These are phyloP conservation scores for Rasamsonia emersonii DNA, from an alignment of 2,329 filamentous ascomycete species.

Conservation along the genomic window DNA sequence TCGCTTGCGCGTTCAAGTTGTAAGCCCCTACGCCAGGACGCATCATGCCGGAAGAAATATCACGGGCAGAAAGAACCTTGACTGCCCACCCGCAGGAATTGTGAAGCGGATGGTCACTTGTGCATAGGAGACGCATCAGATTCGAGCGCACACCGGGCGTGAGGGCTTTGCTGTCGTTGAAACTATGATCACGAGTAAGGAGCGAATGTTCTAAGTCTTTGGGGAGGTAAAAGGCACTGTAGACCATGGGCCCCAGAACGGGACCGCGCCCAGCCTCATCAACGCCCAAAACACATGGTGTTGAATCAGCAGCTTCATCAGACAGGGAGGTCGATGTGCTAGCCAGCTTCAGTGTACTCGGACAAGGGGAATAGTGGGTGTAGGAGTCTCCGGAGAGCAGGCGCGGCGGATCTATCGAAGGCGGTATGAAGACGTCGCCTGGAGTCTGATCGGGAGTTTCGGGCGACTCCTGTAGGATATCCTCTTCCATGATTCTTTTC, in stretches of 20 bases:
- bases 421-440: slow-evolving; percentile 50
- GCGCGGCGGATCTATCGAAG: slow-evolving; percentile 52
- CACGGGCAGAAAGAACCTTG: slow-evolving; percentile 68
- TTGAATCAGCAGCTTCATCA: slow-evolving; percentile 30
- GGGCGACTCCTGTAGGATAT: slow-evolving; percentile 26
- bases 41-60: slow-evolving; percentile 74
- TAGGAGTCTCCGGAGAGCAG: slow-evolving; percentile 61
- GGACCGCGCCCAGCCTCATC: slow-evolving; percentile 92
- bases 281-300: slow-evolving; percentile 71
- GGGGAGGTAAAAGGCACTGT: slow-evolving; percentile 62
- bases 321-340: slow-evolving; percentile 39
- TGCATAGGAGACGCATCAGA: slow-evolving; percentile 66
- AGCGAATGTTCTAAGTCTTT: slow-evolving; percentile 60
- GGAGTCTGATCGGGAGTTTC: background rate
- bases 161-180: slow-evolving; percentile 92
- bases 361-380: slow-evolving; percentile 62
- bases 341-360: slow-evolving; percentile 30
- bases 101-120: slow-evolving; percentile 48
- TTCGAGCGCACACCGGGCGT: slow-evolving; percentile 67
- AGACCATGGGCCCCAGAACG: slow-evolving; percentile 72
- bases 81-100: slow-evolving; percentile 75
- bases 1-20: slow-evolving; percentile 92
- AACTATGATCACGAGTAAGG: slow-evolving; percentile 70
- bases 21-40: slow-evolving; percentile 49
- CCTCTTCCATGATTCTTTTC: slow-evolving; percentile 25